Evolutionary conservation across 75 land plant species (phyloP).

Genomic region (Chamaecyparis obtusa): DNA sequence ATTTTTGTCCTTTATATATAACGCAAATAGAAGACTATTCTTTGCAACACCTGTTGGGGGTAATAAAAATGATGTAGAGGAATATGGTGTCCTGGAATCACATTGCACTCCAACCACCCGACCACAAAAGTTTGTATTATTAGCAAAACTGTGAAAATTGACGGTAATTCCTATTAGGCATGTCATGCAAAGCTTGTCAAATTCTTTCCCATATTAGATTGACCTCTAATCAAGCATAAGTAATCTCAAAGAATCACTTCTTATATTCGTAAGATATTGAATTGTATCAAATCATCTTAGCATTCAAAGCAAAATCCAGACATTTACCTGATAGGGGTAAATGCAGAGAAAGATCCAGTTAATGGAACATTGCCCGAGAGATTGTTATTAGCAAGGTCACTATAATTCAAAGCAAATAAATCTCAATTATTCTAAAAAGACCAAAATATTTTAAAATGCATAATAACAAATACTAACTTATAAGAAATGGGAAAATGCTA

Average conservation of each 20-base stretch:
- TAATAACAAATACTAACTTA: background rate
- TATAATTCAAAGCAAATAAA: background rate
- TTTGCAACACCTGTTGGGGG: constrained; percentile 22
- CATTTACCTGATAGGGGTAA: constrained; percentile 94
- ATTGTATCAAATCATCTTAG: background rate
- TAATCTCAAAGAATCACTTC: background rate
- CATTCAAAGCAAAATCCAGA: constrained; percentile 1
- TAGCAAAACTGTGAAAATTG: constrained; percentile 27
- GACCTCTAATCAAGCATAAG: background rate
- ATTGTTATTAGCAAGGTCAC: constrained; percentile 38
- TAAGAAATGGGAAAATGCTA: background rate
- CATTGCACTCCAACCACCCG: constrained; percentile 62
- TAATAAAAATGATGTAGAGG: constrained; percentile 68
- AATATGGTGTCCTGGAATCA: constrained; percentile 59
- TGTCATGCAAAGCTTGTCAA: background rate
- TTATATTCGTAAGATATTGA: background rate
- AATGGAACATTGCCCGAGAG: constrained; percentile 84
- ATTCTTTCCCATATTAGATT: background rate
- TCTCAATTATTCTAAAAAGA: background rate
- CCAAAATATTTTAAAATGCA: background rate
- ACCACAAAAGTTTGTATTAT: constrained; percentile 60
- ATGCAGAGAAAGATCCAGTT: constrained; percentile 89
- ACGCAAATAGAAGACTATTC: background rate
- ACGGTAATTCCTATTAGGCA: background rate
- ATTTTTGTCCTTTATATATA: background rate